phyloP scores from a whole-genome alignment of 2,329 filamentous ascomycete genomes.

The Juglanconis oblonga region DNA sequence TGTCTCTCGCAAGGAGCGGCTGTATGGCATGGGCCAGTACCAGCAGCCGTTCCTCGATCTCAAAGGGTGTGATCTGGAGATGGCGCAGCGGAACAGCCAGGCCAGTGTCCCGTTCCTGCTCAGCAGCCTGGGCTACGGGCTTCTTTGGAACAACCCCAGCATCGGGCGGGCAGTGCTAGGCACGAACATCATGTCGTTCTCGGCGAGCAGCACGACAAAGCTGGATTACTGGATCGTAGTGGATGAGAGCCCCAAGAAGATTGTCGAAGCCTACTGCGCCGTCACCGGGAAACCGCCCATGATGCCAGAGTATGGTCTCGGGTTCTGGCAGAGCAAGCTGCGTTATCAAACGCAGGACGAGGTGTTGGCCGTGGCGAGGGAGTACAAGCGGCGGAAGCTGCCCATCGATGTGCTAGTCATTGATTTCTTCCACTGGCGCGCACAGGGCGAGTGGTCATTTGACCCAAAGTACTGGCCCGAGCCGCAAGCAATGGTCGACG shows the following conservation, averaged over 20 bases:
- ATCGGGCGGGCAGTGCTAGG: slow-evolving; percentile 60
- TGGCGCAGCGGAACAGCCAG: slow-evolving; percentile 66
- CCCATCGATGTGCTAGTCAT: slow-evolving; percentile 65
- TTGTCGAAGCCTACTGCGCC: slow-evolving; percentile 53
- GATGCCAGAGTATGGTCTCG: slow-evolving; percentile 68
- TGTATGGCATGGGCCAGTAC: slow-evolving; percentile 70
- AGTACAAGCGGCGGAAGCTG: slow-evolving; percentile 52
- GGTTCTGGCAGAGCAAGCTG: slow-evolving; percentile 68
- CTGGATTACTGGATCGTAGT: slow-evolving; percentile 66
- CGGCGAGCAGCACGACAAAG: slow-evolving; percentile 53
- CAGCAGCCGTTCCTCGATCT: slow-evolving; percentile 62
- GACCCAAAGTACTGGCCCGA: slow-evolving; percentile 64
- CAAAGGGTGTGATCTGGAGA: slow-evolving; percentile 60
- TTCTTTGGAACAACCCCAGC: slow-evolving; percentile 65
- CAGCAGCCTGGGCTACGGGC: slow-evolving; percentile 58
- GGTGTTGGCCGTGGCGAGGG: slow-evolving; percentile 55
- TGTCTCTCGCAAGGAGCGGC: slow-evolving; percentile 50
- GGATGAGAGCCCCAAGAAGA: slow-evolving; percentile 51
- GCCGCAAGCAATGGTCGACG: slow-evolving; percentile 60
- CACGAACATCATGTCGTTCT: slow-evolving; percentile 59
- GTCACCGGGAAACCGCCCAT: slow-evolving; percentile 59
- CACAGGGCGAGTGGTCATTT: slow-evolving; percentile 67
- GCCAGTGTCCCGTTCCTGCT: slow-evolving; percentile 62
- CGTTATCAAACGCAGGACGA: slow-evolving; percentile 66
- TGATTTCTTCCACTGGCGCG: slow-evolving; percentile 67